A percentile compares a stretch with the other conserved stretches of the same genome.
phyloP scores from a whole-genome alignment of 1,284 basidiomycete species.

The Puccinia coronata region DNA sequence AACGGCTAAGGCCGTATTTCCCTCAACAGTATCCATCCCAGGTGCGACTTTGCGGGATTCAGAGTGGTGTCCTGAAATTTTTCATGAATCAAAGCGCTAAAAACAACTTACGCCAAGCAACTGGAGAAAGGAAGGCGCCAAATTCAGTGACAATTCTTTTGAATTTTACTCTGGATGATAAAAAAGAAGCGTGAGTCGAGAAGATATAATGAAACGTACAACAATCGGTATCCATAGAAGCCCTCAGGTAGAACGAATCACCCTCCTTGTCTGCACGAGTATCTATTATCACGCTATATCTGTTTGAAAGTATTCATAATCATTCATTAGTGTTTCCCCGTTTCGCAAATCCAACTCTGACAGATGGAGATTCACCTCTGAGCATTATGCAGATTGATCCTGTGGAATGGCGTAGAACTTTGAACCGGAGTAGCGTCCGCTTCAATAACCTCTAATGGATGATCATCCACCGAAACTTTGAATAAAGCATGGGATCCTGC shows the following conservation, averaged over 20 bases:
- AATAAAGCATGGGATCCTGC: constrained; percentile 59
- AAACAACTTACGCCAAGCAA: too few species aligned
- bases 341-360: too few species aligned
- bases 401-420: constrained; percentile 50
- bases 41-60: constrained; percentile 18
- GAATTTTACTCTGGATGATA: too few species aligned
- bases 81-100: too few species aligned
- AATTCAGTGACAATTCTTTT: too few species aligned
- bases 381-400: constrained; percentile 53
- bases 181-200: too few species aligned
- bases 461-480: constrained; percentile 54
- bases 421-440: constrained; percentile 36
- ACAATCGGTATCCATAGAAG: constrained; percentile 52
- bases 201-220: neutral
- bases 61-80: too few species aligned
- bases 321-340: too few species aligned
- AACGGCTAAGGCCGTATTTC: constrained; percentile 39
- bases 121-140: too few species aligned
- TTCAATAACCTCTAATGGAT: constrained; percentile 51
- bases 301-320: neutral
- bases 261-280: constrained; percentile 54
- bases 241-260: constrained; percentile 57
- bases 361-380: constrained; percentile 51
- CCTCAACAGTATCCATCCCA: constrained; percentile 38
- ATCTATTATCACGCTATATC: constrained; percentile 57